Percentiles rank a stretch among this genome's conserved stretches.
Evolutionary conservation across 2,329 filamentous ascomycete species (phyloP).

Genomic region (Aspergillus fumigatus): DNA sequence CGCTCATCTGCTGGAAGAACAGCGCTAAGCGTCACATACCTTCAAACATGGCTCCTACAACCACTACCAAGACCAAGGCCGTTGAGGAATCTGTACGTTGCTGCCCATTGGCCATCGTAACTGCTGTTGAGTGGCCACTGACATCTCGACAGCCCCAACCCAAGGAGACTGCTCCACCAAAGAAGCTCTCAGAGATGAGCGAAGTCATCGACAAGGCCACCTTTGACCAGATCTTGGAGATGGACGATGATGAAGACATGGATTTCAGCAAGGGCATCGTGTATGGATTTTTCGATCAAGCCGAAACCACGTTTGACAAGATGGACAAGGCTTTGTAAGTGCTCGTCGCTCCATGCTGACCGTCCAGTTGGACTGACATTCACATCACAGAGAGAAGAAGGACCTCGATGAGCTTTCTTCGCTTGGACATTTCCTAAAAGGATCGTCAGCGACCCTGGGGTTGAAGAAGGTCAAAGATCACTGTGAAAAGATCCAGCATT

Average conservation of each 20-base stretch:
- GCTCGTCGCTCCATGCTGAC: slow-evolving; percentile 12
- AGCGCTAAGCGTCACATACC: slow-evolving; percentile 1
- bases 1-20: neutral
- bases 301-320: slow-evolving; percentile 74
- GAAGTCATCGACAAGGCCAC: slow-evolving; percentile 74
- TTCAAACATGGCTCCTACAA: slow-evolving; percentile 25
- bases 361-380: neutral
- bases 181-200: slow-evolving; percentile 58
- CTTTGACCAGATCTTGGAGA: slow-evolving; percentile 94
- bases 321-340: slow-evolving; percentile 83
- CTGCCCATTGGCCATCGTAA: neutral
- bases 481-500: slow-evolving; percentile 96
- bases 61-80: slow-evolving; percentile 24
- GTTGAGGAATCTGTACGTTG: slow-evolving; percentile 22
- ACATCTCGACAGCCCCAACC: slow-evolving; percentile 36
- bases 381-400: slow-evolving; percentile 52
- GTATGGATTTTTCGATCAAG: slow-evolving; percentile 88
- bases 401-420: slow-evolving; percentile 72
- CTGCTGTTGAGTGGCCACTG: slow-evolving; percentile 1
- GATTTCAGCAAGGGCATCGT: slow-evolving; percentile 90
- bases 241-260: slow-evolving; percentile 86
- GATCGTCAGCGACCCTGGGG: slow-evolving; percentile 90
- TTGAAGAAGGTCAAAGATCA: slow-evolving; percentile 85
- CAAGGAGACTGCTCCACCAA: slow-evolving; percentile 42
- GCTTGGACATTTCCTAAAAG: slow-evolving; percentile 94